Base-by-base conservation (phyloP, 805 yeast species). In the Teunomyces tritomae region DNA sequence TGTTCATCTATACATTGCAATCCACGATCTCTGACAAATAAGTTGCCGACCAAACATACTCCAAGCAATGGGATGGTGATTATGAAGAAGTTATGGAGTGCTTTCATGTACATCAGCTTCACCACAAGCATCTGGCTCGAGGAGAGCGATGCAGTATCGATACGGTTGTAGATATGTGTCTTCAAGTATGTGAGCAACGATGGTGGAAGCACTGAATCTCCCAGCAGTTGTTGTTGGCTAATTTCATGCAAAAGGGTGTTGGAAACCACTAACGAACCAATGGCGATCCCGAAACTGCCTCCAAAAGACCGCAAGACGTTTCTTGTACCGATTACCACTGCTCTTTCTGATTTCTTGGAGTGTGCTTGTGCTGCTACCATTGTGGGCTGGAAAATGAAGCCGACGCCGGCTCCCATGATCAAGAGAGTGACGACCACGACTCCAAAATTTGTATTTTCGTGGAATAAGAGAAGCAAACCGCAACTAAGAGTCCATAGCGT, bases 1-100 rank as follows among this genome's bases (percentile, higher is more conserved):
- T 37, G n/a, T 49, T 71, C 73, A 45, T 70, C 76, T 44, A 70
- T 56, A 47, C 73, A 65, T 27, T 61, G 67, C 46, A 71, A 61
- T 1, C 76, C 76, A 39, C 61, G 58, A 47, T 71, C 76, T 33
- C 57, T 57, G 29, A 69, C 57, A 50, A 67, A 64, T 9, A 65
- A 53, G 8, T 67, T 60, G 14, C 61, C 51, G 6, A 64, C 39
- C n/a, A 70, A 53, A 46, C 73, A 68, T 4, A 69, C 29, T 2
- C 58, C 71, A 45, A 69, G 59, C 37, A 65, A 62, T 6, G 76
- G 73, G 43, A 71, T 55, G 34, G 66, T 58, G 43, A 69, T 51
- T 49, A 64, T 67, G 43, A 70, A 71, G 43, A 64, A 67, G 48
- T 68, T 61, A 35, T 55, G 54, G 35, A 71, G 56, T 5, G 73